Conservation (phyloP, 768 basidiomycete genomes). For the Boletus pseudo-olivaceus region DNA sequence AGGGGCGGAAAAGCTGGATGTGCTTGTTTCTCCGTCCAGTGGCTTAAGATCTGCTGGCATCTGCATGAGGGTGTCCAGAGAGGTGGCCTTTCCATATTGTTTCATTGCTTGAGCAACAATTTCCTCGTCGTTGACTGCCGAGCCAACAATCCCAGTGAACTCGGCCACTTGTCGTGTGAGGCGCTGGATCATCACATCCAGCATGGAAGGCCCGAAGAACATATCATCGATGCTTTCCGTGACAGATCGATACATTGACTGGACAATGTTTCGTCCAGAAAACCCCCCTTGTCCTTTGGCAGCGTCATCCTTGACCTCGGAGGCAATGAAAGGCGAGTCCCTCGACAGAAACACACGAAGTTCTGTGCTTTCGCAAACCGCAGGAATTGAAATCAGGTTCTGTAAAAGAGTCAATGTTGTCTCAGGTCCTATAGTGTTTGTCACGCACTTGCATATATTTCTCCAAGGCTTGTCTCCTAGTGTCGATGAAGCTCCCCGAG, state of each 20-base stretch:
- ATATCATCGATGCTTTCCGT: constrained; percentile 96
- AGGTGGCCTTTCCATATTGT: constrained; percentile 58
- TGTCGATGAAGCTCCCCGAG: constrained; percentile 85
- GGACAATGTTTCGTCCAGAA: constrained; percentile 74
- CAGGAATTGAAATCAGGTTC: constrained; percentile 69
- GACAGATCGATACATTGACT: constrained; percentile 86
- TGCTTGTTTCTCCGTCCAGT: constrained; percentile 83
- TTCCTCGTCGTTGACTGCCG: constrained; percentile 79
- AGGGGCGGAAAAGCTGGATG: constrained; percentile 86
- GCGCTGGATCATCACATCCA: constrained; percentile 91
- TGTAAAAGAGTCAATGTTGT: constrained; percentile 30
- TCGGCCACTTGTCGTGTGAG: constrained; percentile 88
- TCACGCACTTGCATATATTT: constrained; percentile 79
- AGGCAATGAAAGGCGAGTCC: constrained; percentile 76
- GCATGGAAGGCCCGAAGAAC: constrained; percentile 93
- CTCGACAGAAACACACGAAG: constrained; percentile 84
- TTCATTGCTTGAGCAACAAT: constrained; percentile 77
- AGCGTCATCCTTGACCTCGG: constrained; percentile 39
- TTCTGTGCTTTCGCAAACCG: constrained; percentile 79
- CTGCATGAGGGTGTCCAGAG: constrained; percentile 68
- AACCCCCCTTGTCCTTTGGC: constrained; percentile 46
- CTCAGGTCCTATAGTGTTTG: not conserved
- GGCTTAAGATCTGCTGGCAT: constrained; percentile 77
- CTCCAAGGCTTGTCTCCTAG: constrained; percentile 73
- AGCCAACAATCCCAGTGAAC: constrained; percentile 78